Conservation (phyloP, 257 asterid species). For the Solanum peruvianum region DNA sequence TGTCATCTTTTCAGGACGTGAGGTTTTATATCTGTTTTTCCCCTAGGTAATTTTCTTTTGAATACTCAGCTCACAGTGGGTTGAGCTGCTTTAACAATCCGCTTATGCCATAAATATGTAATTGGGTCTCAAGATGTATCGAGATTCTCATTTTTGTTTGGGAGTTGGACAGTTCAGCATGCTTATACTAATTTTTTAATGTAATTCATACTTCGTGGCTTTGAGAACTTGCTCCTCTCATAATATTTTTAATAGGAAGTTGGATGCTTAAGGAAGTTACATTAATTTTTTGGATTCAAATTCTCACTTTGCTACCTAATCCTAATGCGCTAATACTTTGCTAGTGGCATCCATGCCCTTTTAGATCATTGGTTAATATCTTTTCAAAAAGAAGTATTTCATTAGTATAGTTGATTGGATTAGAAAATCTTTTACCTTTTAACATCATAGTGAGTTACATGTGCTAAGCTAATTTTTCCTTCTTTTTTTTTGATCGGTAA, state of each 20-base stretch:
- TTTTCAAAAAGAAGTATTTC: background rate
- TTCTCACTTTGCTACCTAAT: background rate
- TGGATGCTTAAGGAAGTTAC: background rate
- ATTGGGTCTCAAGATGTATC: background rate
- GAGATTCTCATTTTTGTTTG: background rate
- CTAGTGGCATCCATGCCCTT: background rate
- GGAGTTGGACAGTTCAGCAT: background rate
- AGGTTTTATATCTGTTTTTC: background rate
- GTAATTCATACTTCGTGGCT: background rate
- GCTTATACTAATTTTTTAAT: background rate
- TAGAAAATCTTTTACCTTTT: background rate
- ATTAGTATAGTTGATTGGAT: background rate
- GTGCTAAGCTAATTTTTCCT: background rate
- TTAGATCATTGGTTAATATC: background rate
- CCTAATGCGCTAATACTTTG: background rate
- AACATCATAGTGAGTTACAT: background rate
- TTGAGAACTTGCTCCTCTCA: background rate
- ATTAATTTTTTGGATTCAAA: background rate
- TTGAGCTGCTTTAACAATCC: background rate
- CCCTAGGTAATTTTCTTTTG: background rate
- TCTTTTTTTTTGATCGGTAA: background rate
- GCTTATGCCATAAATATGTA: background rate
- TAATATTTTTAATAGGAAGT: background rate
- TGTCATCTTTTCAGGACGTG: background rate
- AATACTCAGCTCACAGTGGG: background rate